Base-by-base conservation (phyloP, 1,139 yeast species). In the Pneumocystis murina region DNA sequence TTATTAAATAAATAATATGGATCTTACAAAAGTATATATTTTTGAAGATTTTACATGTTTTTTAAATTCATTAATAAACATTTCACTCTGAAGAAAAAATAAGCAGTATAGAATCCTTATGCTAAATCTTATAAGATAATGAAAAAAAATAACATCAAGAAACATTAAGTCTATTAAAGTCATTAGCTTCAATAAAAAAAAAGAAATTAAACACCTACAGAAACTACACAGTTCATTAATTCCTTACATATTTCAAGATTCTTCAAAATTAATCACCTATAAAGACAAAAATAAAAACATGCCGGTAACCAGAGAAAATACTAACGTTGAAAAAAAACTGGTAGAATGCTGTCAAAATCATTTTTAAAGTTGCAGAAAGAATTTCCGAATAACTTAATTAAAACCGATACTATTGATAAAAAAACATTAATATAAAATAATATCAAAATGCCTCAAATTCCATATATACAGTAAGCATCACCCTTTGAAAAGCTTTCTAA, bases 111-210 rank as follows among this genome's bases (percentile, higher is more conserved):
- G 30, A 41, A 33, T 35, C 10, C 2, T 61, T 28, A 40, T 17
- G 33, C 55, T 60, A 24, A 41, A 59, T 17, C 3, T 7, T 35
- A 33, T 39, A 28, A 33, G 36, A 61, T 17, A 61, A 12, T 16
- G 8, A 41, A 41, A 24, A 35, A n/a, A n/a, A 2, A 17, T 41
- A 12, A 3, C 7, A 12, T 5, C 24, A 20, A 24, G 30, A 30
- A 59, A 62, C 63, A 60, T 62, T 48, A 3, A 61, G 77, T 3
- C 95, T 86, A 59, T 92, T 79, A 72, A 89, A 92, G 71, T 92
- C 98, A 0, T 92, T 80, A 0, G 97, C 97, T 73, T 92, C 98
- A 1, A 97, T 97, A 59, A 33, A 92, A 79, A 71, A 91, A 90
- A 12, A 91, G 48, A 3, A 88, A 82, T 66, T 80, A 76, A 14